Evolutionary conservation across 2,329 filamentous ascomycete species (phyloP), one percentile per base, ranked within the genome.

Genomic region (Cryoendolithus antarcticus): DNA sequence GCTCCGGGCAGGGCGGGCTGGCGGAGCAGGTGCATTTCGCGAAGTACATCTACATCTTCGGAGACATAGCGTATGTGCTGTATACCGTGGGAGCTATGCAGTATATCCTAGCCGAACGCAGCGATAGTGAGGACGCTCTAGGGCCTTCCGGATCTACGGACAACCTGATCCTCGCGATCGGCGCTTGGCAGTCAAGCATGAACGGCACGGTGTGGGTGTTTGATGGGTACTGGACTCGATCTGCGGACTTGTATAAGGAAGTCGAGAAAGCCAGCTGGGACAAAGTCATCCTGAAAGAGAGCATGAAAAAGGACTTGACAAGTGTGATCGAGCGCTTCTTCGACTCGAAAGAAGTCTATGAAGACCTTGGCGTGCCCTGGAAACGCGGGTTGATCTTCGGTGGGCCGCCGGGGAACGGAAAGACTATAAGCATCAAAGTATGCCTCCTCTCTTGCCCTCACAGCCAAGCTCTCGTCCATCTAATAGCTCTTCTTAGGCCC

Each of bases 291-390:
- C 50, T 69, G 9, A 62, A 67, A 39, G 55, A 60, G 21, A 51
- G 52, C 12, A 59, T 63, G 56, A 67, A 68, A 49, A 57, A 59
- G 34, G 62, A 62, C 11, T 50, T 68, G 9, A 57, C 58, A 2
- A 48, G 55, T n/a, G 61, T 60, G 4, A 55, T 59, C 6, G 51
- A 56, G 33, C 63, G 61, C n/a, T 67, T 68, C 51, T 65, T 62
- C 48, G 50, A 56, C 30, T 53, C 49, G 27, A 50, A 51, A 34
- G 54, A 58, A 5, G 46, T 64, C 3, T 69, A 69, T 46, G 49
- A 58, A n/a, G 54, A 62, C 21, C 60, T 65, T 13, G 58, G 61
- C 2, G 64, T 69, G 9, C 64, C 66, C 1, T 69, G 66, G 66
- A 68, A 66, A 42, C 57, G 66, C 21, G 66, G 66, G 12, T 48